Base-by-base conservation (phyloP, 2,329 filamentous ascomycete genomes). In the Mariannaea sp. region DNA sequence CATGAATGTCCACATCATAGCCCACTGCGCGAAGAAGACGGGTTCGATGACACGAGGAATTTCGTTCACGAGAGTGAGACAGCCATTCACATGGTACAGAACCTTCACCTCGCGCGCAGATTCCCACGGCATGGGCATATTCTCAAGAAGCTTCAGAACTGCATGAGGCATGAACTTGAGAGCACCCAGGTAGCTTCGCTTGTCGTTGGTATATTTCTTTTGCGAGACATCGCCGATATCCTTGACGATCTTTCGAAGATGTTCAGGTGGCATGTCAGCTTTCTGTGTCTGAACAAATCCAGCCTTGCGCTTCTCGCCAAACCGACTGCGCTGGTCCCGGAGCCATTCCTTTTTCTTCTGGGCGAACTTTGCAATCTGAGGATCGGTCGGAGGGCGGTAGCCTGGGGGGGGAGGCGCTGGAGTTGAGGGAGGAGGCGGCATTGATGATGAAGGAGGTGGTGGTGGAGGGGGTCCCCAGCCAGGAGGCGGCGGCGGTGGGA, bases 41-140 rank as follows among this genome's bases (percentile, higher is more conserved):
- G 94, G 94, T 70, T 97, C 94, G 67, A 99, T 97, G 49, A 99
- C 95, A 65, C 95, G 85, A 12, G 95, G 94, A 6, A 88, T 91
- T 77, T 99, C 94, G 71, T 99, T 99, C 67, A 99, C 95, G 50
- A 99, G 77, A 2, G 94, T 99, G 74, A 99, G 75, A 69, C 95
- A 99, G 24, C 94, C 94, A 68, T 99, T 99, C 66, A 97, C 92
- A 70, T 99, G 94, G 72, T 99, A 99, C 10, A 99, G 80, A 22
- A 99, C 94, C 76, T 97, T 97, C 57, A 99, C 95, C 69, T 99
- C 94, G 58, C 92, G 85, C 20, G 91, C 86, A 52, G 92, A 94
- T 76, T 99, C 94, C 94, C 94, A 99, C 0, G 94, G 94, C 94
- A 99, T 99, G 4, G 94, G 94, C 94, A 99, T 99, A 68, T 99